A percentile compares a stretch with the other conserved stretches of the same genome.
Evolutionary conservation across 331 rosid genomes (phyloP).

Genomic region (Stylosanthes scabra): DNA sequence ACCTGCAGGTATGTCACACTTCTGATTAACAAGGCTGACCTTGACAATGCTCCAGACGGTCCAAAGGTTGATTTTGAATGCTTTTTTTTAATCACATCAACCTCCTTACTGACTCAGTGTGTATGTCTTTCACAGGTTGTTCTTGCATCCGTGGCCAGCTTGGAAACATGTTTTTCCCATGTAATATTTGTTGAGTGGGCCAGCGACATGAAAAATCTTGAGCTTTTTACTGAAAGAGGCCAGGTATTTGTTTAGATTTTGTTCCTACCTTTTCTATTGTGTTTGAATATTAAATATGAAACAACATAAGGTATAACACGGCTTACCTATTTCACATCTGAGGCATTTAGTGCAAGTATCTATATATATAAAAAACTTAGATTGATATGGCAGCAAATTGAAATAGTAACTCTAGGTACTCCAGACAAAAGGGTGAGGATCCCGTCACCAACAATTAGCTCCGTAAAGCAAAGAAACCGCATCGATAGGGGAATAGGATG

Average conservation of each 20-base stretch:
- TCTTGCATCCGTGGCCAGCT: constrained; percentile 96
- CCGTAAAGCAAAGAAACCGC: too few relatives aligned
- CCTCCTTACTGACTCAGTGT: constrained; percentile 20
- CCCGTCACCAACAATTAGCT: too few relatives aligned
- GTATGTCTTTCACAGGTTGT: constrained; percentile 65
- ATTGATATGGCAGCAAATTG: background rate
- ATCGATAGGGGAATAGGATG: too few relatives aligned
- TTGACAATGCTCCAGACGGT: constrained; percentile 92
- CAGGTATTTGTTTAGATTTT: constrained; percentile 16
- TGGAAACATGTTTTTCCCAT: constrained; percentile 98
- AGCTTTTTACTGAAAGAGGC: constrained; percentile 82
- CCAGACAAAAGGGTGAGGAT: too few relatives aligned
- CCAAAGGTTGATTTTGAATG: constrained; percentile 76
- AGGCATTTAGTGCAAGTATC: too few relatives aligned
- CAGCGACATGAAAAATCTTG: constrained; percentile 72
- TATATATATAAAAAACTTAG: too few relatives aligned
- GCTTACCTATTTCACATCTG: background rate
- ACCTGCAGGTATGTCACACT: constrained; percentile 74
- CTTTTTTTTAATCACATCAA: background rate
- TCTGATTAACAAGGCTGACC: constrained; percentile 79
- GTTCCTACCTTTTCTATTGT: background rate
- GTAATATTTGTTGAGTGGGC: constrained; percentile 98
- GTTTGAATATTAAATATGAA: constrained; percentile 29
- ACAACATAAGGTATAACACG: background rate
- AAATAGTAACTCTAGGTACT: too few relatives aligned